Evolutionary conservation across 164 flowering plant species (phyloP).

Genomic region (Cinnamomum chago): DNA sequence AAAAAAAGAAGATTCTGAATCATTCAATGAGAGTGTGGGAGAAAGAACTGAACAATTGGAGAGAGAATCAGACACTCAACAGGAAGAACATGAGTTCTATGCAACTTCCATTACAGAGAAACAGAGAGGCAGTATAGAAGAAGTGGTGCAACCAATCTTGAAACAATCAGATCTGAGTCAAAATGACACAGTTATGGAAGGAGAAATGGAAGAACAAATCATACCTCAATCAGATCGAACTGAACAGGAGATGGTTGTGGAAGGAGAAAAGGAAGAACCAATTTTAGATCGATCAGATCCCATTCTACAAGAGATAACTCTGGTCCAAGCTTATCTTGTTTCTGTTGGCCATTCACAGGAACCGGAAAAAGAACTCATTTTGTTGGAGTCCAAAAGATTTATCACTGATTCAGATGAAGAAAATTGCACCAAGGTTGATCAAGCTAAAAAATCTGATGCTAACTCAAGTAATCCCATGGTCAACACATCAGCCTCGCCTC

Average conservation of each 20-base stretch:
- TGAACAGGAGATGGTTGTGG: neutral
- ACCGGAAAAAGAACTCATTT: neutral
- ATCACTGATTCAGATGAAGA: constrained; percentile 8
- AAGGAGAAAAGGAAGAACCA: neutral
- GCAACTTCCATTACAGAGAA: neutral
- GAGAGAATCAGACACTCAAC: neutral
- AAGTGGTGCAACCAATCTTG: neutral
- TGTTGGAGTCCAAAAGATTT: neutral
- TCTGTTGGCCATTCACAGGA: constrained; percentile 6
- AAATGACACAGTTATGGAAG: neutral
- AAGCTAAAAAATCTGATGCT: neutral
- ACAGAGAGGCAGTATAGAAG: neutral
- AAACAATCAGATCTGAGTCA: too few relatives aligned
- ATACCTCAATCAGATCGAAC: constrained; percentile 5
- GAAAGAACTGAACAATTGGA: neutral
- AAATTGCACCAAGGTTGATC: neutral
- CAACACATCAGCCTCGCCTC: neutral
- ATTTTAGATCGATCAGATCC: constrained; percentile 4
- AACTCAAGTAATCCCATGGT: constrained; percentile 6
- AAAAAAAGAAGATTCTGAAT: constrained; percentile 4
- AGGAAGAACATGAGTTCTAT: neutral
- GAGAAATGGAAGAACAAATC: neutral
- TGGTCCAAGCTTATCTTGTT: constrained; percentile 1
- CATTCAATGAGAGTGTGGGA: neutral
- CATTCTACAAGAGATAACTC: constrained; percentile 4